Evolutionary conservation across 305 asterid species (phyloP).

Genomic region (Solanum aculeatissimum): DNA sequence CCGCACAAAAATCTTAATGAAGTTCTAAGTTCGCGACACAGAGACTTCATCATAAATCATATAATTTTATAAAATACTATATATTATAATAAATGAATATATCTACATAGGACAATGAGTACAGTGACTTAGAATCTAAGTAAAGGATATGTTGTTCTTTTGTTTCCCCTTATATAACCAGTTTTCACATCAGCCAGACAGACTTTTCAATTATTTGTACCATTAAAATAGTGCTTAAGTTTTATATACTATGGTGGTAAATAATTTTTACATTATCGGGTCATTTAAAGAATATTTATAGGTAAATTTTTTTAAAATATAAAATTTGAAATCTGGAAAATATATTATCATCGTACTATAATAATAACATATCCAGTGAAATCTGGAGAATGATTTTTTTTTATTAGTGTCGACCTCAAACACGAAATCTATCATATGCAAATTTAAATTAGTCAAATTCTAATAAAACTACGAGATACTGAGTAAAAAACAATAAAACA

Average conservation of each 20-base stretch:
- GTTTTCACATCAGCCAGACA: background rate
- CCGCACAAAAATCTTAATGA: too few species aligned
- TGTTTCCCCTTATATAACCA: background rate
- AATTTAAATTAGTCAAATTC: too few species aligned
- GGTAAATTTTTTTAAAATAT: background rate
- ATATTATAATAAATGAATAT: background rate
- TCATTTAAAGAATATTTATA: background rate
- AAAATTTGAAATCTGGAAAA: too few species aligned
- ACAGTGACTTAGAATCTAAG: background rate
- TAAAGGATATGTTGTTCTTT: background rate
- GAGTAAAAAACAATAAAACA: too few species aligned
- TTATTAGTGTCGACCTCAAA: too few species aligned
- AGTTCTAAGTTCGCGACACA: too few species aligned
- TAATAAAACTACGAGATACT: too few species aligned
- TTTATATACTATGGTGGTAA: background rate
- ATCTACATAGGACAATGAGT: background rate
- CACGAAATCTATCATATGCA: too few species aligned
- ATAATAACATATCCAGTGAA: too few species aligned
- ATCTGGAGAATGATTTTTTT: rapidly evolving
- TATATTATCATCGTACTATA: too few species aligned
- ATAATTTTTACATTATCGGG: background rate
- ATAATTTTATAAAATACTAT: background rate
- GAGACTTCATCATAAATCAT: background rate
- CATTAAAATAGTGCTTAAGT: background rate
- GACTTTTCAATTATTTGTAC: background rate